phyloP scores from a whole-genome alignment of 2,329 filamentous ascomycete genomes.

The Cyphellophora europaea region DNA sequence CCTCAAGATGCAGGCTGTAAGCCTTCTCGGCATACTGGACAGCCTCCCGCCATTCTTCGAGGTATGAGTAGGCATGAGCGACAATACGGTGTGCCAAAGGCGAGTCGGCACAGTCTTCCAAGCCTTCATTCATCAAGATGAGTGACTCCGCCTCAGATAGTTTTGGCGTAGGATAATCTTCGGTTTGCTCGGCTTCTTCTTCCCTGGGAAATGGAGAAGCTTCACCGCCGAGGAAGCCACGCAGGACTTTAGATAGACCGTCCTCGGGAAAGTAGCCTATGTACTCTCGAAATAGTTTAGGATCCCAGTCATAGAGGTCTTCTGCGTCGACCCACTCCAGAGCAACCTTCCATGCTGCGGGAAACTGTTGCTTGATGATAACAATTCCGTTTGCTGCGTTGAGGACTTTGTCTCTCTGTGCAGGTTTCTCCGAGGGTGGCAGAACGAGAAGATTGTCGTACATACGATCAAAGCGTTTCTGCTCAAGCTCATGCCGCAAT shows the following conservation, averaged over 20 bases:
- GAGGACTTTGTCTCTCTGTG: conserved; percentile 63
- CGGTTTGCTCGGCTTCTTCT: conserved; percentile 34
- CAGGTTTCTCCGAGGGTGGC: conserved; percentile 55
- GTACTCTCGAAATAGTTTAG: conserved; percentile 68
- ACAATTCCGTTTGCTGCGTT: conserved; percentile 86
- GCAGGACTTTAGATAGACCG: conserved; percentile 72
- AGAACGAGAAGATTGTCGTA: conserved; percentile 68
- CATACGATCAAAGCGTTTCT: conserved; percentile 74
- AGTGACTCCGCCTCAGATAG: conserved; percentile 70
- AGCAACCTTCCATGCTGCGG: conserved; percentile 81
- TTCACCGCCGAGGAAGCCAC: conserved; percentile 71
- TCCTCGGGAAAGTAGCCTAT: conserved; percentile 74
- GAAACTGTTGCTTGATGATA: conserved; percentile 84
- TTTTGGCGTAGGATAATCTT: conserved; percentile 44
- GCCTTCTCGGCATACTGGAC: conserved; percentile 56
- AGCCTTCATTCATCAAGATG: conserved; percentile 68
- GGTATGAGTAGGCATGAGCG: conserved; percentile 69
- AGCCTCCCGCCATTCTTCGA: conserved; percentile 77
- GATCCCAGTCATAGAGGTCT: conserved; percentile 66
- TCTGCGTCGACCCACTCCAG: conserved; percentile 82
- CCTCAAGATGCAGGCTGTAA: conserved; percentile 10
- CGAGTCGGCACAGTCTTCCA: conserved; percentile 55
- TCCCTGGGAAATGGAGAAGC: conserved; percentile 66
- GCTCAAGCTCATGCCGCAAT: conserved; percentile 72
- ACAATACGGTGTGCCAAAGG: conserved; percentile 75